Evolutionary conservation across 2,329 filamentous ascomycete species (phyloP), one percentile per base, ranked within the genome.

Genomic region (Colletotrichum sojae): DNA sequence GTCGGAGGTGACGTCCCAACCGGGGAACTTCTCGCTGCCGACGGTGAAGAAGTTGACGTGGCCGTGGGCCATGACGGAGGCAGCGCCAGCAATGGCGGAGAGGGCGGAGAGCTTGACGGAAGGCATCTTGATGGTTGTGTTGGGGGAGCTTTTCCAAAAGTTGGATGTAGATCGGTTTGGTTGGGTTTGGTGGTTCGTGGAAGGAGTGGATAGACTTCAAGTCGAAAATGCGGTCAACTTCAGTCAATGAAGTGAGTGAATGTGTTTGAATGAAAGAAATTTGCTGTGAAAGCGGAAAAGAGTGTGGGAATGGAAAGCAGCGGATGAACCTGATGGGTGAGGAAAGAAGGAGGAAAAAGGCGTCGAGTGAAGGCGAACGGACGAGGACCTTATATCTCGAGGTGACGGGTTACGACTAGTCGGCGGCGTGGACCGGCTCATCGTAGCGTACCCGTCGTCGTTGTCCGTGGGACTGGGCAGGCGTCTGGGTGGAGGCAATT

Each of bases 1-100:
- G 62, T 73, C 74, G 39, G 67, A 71, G 61, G 73, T 72, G 55
- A 76, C 75, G 62, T 74, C 71, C 72, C 72, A 75, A 52, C 73
- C 72, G 39, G 71, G 62, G 74, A 79, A 82, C 46, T 75, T 74
- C 48, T 73, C 71, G n/a, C 74, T 74, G 67, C 75, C 71, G 69
- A 77, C 72, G 51, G 73, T 71, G 59, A 78, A 75, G 45, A 73
- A 69, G 36, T 67, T 71, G 58, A 80, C 78, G 69, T 79, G 76
- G 48, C 77, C 77, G 72, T 78, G 77, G 45, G 73, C 77, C 36
- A 72, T 71, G 64, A 73, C 77, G 16, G 75, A 72, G 18, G 69
- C 67, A 43, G 75, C 76, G 49, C 78, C 58, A 46, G 67, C 63
- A 12, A 73, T 51, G 63, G 71, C 70, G 69, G 73, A 64, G 60